Percentiles rank a stretch among this genome's conserved stretches.
Conservation (phyloP, 2,329 filamentous ascomycete genomes). For the Cladosporium sp. region DNA sequence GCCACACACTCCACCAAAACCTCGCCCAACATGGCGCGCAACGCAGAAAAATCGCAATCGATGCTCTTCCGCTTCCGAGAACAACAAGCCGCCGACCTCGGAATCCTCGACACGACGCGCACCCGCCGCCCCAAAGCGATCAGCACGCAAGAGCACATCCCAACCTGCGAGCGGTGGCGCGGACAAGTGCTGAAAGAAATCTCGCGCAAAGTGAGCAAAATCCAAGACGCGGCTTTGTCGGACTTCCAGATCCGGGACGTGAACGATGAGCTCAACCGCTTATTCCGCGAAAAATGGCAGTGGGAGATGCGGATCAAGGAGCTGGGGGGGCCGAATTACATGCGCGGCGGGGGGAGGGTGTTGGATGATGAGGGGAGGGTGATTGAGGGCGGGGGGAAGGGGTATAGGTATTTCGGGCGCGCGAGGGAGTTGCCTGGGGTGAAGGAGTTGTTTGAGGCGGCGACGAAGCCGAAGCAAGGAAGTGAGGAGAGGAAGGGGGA, state of each 20-base stretch:
- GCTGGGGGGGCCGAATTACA: conserved; percentile 95
- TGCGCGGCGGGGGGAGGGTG: conserved; percentile 59
- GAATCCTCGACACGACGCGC: conserved; percentile 90
- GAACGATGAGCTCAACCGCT: conserved; percentile 99
- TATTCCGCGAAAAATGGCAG: conserved; percentile 98
- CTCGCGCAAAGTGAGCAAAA: conserved; percentile 91
- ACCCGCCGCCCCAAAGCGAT: conserved; percentile 88
- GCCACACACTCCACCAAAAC: not conserved
- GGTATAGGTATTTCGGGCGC: conserved; percentile 91
- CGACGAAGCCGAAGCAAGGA: conserved; percentile 47
- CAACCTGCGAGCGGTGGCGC: conserved; percentile 93
- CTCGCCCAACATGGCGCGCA: conserved; percentile 63
- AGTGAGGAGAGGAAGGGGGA: conserved; percentile 57
- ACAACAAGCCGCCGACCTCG: conserved; percentile 90
- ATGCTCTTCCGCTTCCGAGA: conserved; percentile 99
- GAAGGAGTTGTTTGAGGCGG: conserved; percentile 90
- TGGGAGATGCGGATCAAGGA: conserved; percentile 98
- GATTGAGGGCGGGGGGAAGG: conserved; percentile 68
- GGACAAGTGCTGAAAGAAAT: conserved; percentile 97
- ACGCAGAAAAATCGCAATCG: conserved; percentile 97
- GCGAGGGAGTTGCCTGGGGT: conserved; percentile 89
- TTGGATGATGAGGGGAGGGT: conserved; percentile 54
- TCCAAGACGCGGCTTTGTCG: conserved; percentile 85
- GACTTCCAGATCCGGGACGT: conserved; percentile 97
- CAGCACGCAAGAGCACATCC: conserved; percentile 78